Conservation (phyloP, 2,329 filamentous ascomycete species). For the Venturia aucupariae region DNA sequence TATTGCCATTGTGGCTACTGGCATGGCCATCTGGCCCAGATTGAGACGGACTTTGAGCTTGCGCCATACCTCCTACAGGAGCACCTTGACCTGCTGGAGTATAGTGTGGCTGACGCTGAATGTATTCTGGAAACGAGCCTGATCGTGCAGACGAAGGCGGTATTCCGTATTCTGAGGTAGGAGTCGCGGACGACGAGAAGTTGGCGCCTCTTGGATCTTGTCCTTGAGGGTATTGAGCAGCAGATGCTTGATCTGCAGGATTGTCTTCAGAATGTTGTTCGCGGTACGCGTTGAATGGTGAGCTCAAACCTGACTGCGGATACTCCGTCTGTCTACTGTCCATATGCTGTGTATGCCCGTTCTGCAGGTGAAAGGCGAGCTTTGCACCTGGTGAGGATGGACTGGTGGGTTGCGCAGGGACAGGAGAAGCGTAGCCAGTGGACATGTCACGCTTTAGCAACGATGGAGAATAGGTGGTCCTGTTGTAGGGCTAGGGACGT, state of each 20-base stretch:
- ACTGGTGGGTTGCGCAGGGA: slow-evolving; percentile 30
- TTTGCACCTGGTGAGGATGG: slow-evolving; percentile 32
- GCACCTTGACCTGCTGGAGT: slow-evolving; percentile 63
- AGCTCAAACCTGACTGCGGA: slow-evolving; percentile 46
- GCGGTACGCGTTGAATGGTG: slow-evolving; percentile 44
- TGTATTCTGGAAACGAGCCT: slow-evolving; percentile 77
- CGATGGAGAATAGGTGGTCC: neutral
- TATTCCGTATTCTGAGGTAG: slow-evolving; percentile 79
- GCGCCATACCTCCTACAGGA: slow-evolving; percentile 87
- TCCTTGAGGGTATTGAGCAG: slow-evolving; percentile 78
- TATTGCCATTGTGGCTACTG: slow-evolving; percentile 57
- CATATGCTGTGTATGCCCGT: slow-evolving; percentile 39
- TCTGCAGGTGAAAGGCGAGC: slow-evolving; percentile 27
- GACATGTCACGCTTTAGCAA: slow-evolving; percentile 28
- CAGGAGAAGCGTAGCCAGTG: slow-evolving; percentile 36
- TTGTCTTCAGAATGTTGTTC: slow-evolving; percentile 72
- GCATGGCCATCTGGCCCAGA: slow-evolving; percentile 70
- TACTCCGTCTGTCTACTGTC: slow-evolving; percentile 45
- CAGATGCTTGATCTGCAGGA: slow-evolving; percentile 82
- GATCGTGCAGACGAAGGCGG: slow-evolving; percentile 70
- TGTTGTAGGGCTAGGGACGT: slow-evolving; percentile 15
- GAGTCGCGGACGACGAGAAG: slow-evolving; percentile 71
- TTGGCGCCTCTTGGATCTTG: slow-evolving; percentile 67
- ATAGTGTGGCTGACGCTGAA: slow-evolving; percentile 65
- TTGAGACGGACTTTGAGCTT: slow-evolving; percentile 97